Base-by-base conservation (phyloP, 495 filamentous ascomycete species). In the Penicillium ochrochloron region DNA sequence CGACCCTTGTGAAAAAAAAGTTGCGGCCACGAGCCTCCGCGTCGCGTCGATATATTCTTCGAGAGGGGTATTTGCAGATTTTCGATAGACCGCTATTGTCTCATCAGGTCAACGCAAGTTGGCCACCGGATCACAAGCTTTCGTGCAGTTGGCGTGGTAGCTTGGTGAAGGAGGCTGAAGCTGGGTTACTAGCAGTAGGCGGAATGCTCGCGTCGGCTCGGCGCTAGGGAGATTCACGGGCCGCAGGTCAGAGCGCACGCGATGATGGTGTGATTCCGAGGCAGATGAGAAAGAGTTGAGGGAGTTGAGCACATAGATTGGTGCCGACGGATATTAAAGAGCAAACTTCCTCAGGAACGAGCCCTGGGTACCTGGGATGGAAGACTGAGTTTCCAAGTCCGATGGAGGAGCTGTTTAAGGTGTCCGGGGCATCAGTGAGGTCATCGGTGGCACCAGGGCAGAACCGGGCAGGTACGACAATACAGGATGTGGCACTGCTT, bases 151-250 rank as follows among this genome's bases (percentile, higher is more conserved):
- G 33, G 15, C 12, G 25, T 52, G 29, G 57, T 15, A 46, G 57
- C 57, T 54, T 59, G 17, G n/a, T 39, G 35, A 56, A 48, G 52
- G 14, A 62, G 42, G 54, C 31, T 34, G 46, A 44, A 66, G 57
- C 68, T 57, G 66, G 37, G 5, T 17, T 12, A 33, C 5, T 33
- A 33, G 56, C 10, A 58, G 56, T 12, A 58, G 35, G 56, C 15
- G 69, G 63, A 74, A 72, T 68, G 65, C 35, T 72, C 69, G 71
- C 71, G 71, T 72, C 53, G 59, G 65, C 67, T 73, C 69, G 71
- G 67, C 71, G 50, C 62, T 71, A 60, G 46, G 64, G 51, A 59
- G 56, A 55, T 72, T 72, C 58, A 68, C 71, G 71, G 65, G 60
- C 66, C 62, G 60, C 63, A 5, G 63, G 66, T 66, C 66, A 60